Evolutionary conservation across 2,329 filamentous ascomycete genomes (phyloP).

Genomic region (Xylariaceae sp.): DNA sequence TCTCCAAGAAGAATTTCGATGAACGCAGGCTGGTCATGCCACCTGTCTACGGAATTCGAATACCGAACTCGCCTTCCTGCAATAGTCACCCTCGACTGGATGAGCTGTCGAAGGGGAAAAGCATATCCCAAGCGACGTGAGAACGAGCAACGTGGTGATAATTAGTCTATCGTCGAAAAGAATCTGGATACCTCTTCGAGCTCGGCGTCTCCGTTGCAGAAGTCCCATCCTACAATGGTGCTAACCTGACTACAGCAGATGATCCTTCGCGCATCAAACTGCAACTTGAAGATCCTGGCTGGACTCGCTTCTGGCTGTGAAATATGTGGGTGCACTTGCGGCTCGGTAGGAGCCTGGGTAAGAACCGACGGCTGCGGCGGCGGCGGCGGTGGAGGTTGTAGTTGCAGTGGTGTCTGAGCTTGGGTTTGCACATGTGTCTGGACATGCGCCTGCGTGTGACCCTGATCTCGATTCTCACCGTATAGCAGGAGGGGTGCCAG

Average conservation of each 20-base stretch:
- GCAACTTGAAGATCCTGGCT: constrained; percentile 83
- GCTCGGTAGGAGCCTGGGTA: constrained; percentile 29
- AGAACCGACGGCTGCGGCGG: constrained; percentile 10
- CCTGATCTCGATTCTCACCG: constrained; percentile 8
- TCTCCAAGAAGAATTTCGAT: neutral
- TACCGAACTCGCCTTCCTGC: neutral
- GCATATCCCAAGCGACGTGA: neutral
- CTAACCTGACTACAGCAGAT: constrained; percentile 91
- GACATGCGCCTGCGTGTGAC: constrained; percentile 15
- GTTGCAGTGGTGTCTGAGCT: constrained; percentile 32
- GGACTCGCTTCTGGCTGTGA: constrained; percentile 42
- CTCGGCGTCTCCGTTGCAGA: constrained; percentile 79
- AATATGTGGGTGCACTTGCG: constrained; percentile 39
- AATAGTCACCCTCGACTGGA: neutral
- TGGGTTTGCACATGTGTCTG: constrained; percentile 18
- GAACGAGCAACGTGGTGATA: neutral
- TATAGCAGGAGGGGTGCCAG: constrained; percentile 1
- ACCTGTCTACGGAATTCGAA: neutral
- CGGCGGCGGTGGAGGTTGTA: neutral
- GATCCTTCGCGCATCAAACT: constrained; percentile 89
- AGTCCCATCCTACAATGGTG: constrained; percentile 95
- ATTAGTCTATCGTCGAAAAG: constrained; percentile 59
- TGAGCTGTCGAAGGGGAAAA: neutral
- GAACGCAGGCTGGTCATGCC: neutral
- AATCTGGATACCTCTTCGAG: constrained; percentile 73